Evolutionary conservation across 2,329 filamentous ascomycete genomes (phyloP).

Genomic region (Emmonsia crescens): DNA sequence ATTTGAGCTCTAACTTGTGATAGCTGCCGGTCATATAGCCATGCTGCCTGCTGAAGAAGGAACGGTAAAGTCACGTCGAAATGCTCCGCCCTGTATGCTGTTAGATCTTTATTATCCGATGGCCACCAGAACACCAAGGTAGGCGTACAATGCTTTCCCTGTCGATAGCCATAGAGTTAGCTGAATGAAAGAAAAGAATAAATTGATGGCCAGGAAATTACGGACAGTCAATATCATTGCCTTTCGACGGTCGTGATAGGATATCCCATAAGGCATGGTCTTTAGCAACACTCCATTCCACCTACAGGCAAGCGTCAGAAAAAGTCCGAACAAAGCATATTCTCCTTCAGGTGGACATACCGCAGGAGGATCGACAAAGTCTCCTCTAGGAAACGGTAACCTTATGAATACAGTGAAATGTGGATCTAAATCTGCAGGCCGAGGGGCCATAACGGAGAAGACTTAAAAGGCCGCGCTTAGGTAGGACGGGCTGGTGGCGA

Average conservation of each 20-base stretch:
- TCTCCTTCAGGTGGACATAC: constrained; percentile 40
- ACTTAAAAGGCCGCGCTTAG: too few species aligned
- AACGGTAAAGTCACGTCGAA: constrained; percentile 84
- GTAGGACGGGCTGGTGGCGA: background rate
- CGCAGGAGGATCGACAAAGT: constrained; percentile 81
- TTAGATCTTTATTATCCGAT: background rate
- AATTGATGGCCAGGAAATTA: constrained; percentile 14
- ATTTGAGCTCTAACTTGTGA: constrained; percentile 86
- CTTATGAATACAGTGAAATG: constrained; percentile 67
- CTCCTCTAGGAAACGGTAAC: constrained; percentile 75
- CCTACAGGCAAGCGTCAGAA: constrained; percentile 39
- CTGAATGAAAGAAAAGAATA: background rate
- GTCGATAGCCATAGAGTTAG: constrained; percentile 5
- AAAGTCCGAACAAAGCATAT: constrained; percentile 1
- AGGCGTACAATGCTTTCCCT: constrained; percentile 64
- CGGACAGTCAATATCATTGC: constrained; percentile 73
- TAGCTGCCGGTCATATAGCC: constrained; percentile 83
- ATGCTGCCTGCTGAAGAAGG: constrained; percentile 83
- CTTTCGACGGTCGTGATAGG: constrained; percentile 68
- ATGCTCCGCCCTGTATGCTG: constrained; percentile 47
- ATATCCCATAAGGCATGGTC: constrained; percentile 86
- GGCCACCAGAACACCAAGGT: background rate
- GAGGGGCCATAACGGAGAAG: background rate
- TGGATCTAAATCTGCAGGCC: constrained; percentile 5
- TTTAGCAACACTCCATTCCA: constrained; percentile 78